Conservation (phyloP, 495 filamentous ascomycete genomes). For the Xylaria grammica region DNA sequence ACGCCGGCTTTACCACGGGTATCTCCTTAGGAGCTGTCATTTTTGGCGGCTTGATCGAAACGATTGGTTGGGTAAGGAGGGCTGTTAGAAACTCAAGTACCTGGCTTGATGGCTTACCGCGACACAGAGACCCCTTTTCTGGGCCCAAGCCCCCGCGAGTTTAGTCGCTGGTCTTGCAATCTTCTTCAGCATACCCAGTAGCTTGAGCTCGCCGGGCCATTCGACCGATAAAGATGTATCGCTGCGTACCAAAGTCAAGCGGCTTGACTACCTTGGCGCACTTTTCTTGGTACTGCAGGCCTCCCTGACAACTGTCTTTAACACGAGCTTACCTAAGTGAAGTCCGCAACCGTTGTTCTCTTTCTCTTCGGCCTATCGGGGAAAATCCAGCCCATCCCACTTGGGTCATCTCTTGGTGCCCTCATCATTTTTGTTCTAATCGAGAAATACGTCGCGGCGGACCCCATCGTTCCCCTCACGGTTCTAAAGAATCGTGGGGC, state of each 20-base stretch:
- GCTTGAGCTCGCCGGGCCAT: constrained; percentile 38
- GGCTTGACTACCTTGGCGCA: constrained; percentile 73
- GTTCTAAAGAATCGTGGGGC: constrained; percentile 68
- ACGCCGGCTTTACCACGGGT: constrained; percentile 67
- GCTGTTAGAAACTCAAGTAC: neutral
- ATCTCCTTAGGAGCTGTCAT: constrained; percentile 72
- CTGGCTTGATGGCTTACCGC: neutral
- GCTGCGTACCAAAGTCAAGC: constrained; percentile 55
- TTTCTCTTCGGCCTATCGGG: constrained; percentile 71
- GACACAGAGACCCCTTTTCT: constrained; percentile 68
- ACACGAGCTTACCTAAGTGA: constrained; percentile 15
- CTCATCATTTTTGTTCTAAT: constrained; percentile 64
- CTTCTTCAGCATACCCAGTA: constrained; percentile 62
- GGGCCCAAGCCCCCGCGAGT: constrained; percentile 64
- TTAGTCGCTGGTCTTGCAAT: constrained; percentile 62
- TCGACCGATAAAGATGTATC: constrained; percentile 17
- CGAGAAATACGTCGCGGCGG: constrained; percentile 59
- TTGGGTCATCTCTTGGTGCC: constrained; percentile 59
- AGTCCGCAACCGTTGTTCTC: constrained; percentile 61
- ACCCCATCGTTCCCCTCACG: constrained; percentile 73
- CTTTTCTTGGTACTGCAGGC: constrained; percentile 61
- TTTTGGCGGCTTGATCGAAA: constrained; percentile 65
- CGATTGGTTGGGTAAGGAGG: constrained; percentile 69
- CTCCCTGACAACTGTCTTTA: neutral
- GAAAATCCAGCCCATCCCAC: constrained; percentile 59